Base-by-base conservation (phyloP, 1,139 yeast genomes). In the Hyphopichia fennica region DNA sequence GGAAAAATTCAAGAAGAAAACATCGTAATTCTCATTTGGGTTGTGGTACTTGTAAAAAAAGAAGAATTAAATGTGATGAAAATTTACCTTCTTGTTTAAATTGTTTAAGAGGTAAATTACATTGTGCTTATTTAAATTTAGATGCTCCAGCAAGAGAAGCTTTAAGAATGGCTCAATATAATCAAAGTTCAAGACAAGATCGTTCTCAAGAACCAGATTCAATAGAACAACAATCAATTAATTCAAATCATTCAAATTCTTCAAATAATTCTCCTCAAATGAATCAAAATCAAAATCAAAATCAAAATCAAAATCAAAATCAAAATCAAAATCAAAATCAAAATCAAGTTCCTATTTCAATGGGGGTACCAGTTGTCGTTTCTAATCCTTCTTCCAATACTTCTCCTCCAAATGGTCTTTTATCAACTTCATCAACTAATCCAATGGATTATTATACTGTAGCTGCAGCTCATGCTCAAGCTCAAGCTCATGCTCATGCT, bases 41-140 rank as follows among this genome's bases (percentile, higher is more conserved):
- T 27, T 82, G 88, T 62, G 81, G 82, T 4, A 81, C 84, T 32
- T 82, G 88, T 62, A 81, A 82, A 52, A 75, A 79, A 50, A 72
- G 87, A 46, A 65, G 87, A 45, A 81, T 82, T 56, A 82, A 82
- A 55, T 82, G 88, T 61, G 87, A 82, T 59, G 88, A 82, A 56
- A 72, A 74, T 43, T 65, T 81, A 27, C 87, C 87, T 1, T 69
- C 75, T 29, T 82, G 88, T 53, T 66, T 74, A 40, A 82, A 82
- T 54, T 82, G 87, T 55, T 54, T 72, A 41, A 77, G 81, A 57
- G 83, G 86, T 8, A 79, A 81, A 47, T 59, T 77, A 35, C 72
- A 72, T 46, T 79, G 83, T 62, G 81, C 82, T 4, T 78, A 78
- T 53, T 57, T 77, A 38, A 76, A 75, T 40, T 56, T 77, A 31